These are phyloP conservation scores for Nothopassalora personata DNA, from an alignment of 2,329 filamentous ascomycete genomes.

Conservation along the genomic window DNA sequence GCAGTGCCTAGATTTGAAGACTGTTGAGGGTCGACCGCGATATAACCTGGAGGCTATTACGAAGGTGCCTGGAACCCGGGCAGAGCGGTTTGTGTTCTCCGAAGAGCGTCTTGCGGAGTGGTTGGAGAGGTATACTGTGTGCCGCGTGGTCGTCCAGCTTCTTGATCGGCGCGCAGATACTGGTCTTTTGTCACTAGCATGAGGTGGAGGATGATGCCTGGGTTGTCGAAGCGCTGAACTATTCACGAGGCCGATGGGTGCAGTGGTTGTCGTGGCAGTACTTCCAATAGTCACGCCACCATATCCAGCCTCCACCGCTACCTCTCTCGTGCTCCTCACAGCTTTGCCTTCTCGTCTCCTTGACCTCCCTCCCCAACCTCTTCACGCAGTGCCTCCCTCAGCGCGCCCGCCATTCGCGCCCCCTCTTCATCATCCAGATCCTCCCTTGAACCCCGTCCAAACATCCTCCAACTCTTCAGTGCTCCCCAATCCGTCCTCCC, in stretches of 20 bases:
- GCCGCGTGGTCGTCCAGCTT: neutral
- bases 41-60: neutral
- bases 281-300: neutral
- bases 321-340: neutral
- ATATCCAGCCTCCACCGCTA: neutral
- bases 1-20: neutral
- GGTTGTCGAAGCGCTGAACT: neutral
- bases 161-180: neutral
- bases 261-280: neutral
- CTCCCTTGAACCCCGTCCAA: conserved; percentile 66
- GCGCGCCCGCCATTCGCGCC: conserved; percentile 50
- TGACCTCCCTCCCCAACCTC: conserved; percentile 11
- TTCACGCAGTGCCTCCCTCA: conserved; percentile 35
- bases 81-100: neutral
- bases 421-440: conserved; percentile 75
- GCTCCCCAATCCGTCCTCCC: conserved; percentile 37
- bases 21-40: neutral
- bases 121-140: neutral
- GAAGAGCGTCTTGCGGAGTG: neutral
- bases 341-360: conserved; percentile 1
- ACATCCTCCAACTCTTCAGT: conserved; percentile 71
- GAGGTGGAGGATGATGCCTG: neutral
- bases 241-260: neutral
- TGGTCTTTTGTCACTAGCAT: neutral
- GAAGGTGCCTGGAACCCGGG: neutral